A percentile compares a stretch with the other conserved stretches of the same genome.
Evolutionary conservation across 2,329 filamentous ascomycete genomes (phyloP).

Genomic region (Ophiocordyceps unilateralis): DNA sequence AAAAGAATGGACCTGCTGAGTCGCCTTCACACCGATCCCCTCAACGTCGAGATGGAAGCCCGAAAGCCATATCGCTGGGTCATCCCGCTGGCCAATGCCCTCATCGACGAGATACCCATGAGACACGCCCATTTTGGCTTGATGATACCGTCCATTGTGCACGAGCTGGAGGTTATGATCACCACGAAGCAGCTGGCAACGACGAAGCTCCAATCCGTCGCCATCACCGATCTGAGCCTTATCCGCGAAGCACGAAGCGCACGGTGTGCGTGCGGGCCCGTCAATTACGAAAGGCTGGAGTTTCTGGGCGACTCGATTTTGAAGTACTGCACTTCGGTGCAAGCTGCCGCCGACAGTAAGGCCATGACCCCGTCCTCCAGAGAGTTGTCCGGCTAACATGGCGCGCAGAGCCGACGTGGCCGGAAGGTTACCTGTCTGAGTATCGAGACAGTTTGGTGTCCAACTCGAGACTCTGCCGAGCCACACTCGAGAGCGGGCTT

Average conservation of each 20-base stretch:
- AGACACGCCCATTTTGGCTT: conserved; percentile 32
- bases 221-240: conserved; percentile 34
- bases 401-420: conserved; percentile 43
- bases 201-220: conserved; percentile 20
- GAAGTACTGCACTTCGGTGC: conserved; percentile 54
- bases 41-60: conserved; percentile 8
- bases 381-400: not conserved
- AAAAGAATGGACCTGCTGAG: conserved; percentile 44
- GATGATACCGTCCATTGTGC: conserved; percentile 56
- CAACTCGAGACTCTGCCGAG: conserved; percentile 54
- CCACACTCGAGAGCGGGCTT: conserved; percentile 45
- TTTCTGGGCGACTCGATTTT: conserved; percentile 75
- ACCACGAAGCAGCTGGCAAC: conserved; percentile 40
- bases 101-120: conserved; percentile 27
- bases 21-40: conserved; percentile 5
- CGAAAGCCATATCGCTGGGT: conserved; percentile 25
- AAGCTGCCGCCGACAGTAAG: conserved; percentile 39
- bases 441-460: conserved; percentile 55
- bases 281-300: conserved; percentile 70
- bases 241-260: conserved; percentile 55
- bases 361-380: conserved; percentile 2
- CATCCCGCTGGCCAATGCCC: conserved; percentile 29
- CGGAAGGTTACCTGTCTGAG: conserved; percentile 57
- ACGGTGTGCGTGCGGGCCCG: conserved; percentile 37
- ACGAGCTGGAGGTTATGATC: conserved; percentile 48